These are phyloP conservation scores for Lithospermum erythrorhizon DNA, from an alignment of 257 asterid species.

Conservation along the genomic window DNA sequence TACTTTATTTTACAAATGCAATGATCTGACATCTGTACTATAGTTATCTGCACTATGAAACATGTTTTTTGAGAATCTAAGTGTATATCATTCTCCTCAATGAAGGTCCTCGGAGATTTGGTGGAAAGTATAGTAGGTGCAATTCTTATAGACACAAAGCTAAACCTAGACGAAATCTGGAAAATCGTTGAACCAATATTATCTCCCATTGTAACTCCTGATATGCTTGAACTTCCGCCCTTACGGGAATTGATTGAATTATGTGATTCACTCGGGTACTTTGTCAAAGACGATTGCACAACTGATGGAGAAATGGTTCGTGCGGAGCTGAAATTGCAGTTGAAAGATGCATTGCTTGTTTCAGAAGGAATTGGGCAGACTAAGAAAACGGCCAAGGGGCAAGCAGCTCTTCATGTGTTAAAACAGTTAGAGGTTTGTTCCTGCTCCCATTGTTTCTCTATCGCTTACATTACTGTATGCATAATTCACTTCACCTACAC, in stretches of 20 bases:
- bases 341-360: conserved; percentile 44
- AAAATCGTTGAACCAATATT: conserved; percentile 57
- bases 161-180: conserved; percentile 69
- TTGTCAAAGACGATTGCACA: conserved; percentile 27
- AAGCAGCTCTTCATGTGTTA: conserved; percentile 65
- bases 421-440: conserved; percentile 65
- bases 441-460: not conserved
- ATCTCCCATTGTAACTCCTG: conserved; percentile 91
- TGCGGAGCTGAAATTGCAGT: conserved; percentile 54
- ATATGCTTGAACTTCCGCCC: conserved; percentile 78
- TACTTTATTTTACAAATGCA: no score
- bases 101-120: conserved; percentile 89
- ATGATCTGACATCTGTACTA: not conserved
- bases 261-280: conserved; percentile 83
- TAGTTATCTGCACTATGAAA: not conserved
- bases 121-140: conserved; percentile 95
- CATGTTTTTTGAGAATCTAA: not conserved
- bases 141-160: conserved; percentile 68
- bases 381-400: conserved; percentile 66
- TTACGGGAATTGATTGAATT: conserved; percentile 66
- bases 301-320: conserved; percentile 38
- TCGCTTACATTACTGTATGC: no score
- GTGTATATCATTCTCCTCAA: not conserved
- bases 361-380: conserved; percentile 51
- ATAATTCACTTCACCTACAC: no score